Base-by-base conservation (phyloP, 2,329 filamentous ascomycete genomes). In the Pseudocercospora ulei region DNA sequence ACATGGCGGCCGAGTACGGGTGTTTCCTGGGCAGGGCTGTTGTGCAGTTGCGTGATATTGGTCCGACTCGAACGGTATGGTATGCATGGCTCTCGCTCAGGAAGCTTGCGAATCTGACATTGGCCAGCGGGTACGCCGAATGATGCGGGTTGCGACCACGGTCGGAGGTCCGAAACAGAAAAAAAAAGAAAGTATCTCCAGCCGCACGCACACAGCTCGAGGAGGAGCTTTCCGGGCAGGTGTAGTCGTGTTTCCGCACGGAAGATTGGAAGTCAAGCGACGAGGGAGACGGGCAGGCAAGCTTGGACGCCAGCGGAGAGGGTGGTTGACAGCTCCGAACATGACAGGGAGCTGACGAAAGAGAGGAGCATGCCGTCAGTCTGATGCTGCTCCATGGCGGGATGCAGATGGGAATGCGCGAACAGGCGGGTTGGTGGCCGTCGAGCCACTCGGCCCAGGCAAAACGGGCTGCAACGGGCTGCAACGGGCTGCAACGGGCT, bases 11-110 rank as follows among this genome's bases (percentile, higher is more conserved):
- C 40, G 39, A 41, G 47, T 44, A 38, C 35, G 38, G 37, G 31
- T 37, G 41, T 28, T 38, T 41, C 41, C 41, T 39, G 36, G 42
- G 39, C 33, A 41, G 38, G 35, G 46, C 41, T 47, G 49, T 42
- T 47, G 23, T 47, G 48, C 46, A 36, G 39, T 44, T 39, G 48
- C 39, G 45, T 29, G 35, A 35, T 41, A 19, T 41, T 43, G 41
- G 29, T 39, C 38, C 44, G 43, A 43, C 30, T 35, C 38, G 43
- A 35, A 38, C 39, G 46, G 44, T 46, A 50, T 51, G 35, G 43
- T 46, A 51, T 48, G 48, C 52, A 55, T 55, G 49, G 50, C 47
- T 50, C 47, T 17, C 38, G 41, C 38, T 47, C 43, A 50, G 42
- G 34, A 39, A 40, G 20, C 19, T 39, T 25, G 41, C 40, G 37